Evolutionary conservation across 2,329 filamentous ascomycete species (phyloP).

Genomic region (Colletotrichum australisinense): DNA sequence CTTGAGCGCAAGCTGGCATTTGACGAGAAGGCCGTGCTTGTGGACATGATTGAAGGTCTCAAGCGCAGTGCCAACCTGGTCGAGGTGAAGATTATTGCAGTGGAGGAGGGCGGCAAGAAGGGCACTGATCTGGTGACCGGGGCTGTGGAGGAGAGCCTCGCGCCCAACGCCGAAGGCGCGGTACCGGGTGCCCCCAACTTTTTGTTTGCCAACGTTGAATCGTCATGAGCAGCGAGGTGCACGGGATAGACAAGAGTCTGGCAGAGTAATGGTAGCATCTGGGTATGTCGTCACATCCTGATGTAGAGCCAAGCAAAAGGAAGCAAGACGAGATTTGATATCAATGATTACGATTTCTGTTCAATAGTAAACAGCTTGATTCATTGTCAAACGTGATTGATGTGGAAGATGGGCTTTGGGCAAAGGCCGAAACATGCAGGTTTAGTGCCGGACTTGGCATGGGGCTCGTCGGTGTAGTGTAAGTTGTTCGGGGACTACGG

Average conservation of each 20-base stretch:
- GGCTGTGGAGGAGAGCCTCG: slow-evolving; percentile 68
- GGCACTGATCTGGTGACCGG: slow-evolving; percentile 66
- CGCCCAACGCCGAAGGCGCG: slow-evolving; percentile 75
- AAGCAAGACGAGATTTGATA: slow-evolving; percentile 17
- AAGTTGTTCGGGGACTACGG: neutral
- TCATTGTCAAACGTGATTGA: neutral
- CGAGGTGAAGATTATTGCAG: slow-evolving; percentile 77
- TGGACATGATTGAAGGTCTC: slow-evolving; percentile 82
- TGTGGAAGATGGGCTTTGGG: neutral
- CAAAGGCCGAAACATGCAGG: neutral
- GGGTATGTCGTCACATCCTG: neutral
- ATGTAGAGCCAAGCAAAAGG: neutral
- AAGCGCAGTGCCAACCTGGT: slow-evolving; percentile 79
- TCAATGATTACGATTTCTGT: slow-evolving; percentile 14
- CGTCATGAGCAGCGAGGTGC: slow-evolving; percentile 36
- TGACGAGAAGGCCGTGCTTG: slow-evolving; percentile 81
- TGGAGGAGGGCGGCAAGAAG: slow-evolving; percentile 77
- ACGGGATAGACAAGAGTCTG: neutral
- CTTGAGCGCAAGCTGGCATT: slow-evolving; percentile 89
- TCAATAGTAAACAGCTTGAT: neutral
- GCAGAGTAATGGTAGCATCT: neutral
- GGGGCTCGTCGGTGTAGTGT: neutral
- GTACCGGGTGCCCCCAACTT: slow-evolving; percentile 87
- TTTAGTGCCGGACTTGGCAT: slow-evolving; percentile 3
- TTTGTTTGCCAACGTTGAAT: slow-evolving; percentile 83